These are phyloP conservation scores for Suillus alpinus DNA, from an alignment of 768 basidiomycete genomes.

Conservation along the genomic window DNA sequence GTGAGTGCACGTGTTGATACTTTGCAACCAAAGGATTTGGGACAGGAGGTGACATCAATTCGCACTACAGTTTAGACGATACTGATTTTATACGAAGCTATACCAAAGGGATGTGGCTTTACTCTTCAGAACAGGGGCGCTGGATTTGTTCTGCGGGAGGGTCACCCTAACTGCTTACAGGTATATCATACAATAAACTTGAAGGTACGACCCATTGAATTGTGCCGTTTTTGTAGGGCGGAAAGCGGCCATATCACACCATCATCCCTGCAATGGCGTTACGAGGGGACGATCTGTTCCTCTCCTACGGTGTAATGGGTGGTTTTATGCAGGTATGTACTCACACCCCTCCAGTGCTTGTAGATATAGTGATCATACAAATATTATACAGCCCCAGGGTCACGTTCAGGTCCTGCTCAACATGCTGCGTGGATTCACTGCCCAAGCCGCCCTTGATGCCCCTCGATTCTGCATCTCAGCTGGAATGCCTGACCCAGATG, in stretches of 20 bases:
- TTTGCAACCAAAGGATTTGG: slow-evolving; percentile 67
- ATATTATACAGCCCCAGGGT: slow-evolving; percentile 72
- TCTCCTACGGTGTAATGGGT: slow-evolving; percentile 91
- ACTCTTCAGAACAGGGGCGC: slow-evolving; percentile 93
- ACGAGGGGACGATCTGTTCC: slow-evolving; percentile 75
- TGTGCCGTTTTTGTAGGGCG: slow-evolving; percentile 43
- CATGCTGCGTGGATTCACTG: slow-evolving; percentile 80
- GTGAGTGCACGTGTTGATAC: neutral
- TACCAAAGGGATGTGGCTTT: slow-evolving; percentile 94
- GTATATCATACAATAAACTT: slow-evolving; percentile 33
- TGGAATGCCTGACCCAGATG: slow-evolving; percentile 62
- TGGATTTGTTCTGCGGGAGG: slow-evolving; percentile 75
- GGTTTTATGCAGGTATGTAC: slow-evolving; percentile 75
- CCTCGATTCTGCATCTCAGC: slow-evolving; percentile 96
- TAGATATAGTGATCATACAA: neutral
- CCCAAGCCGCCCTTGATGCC: slow-evolving; percentile 89
- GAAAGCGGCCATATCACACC: slow-evolving; percentile 89
- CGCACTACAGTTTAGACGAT: no score
- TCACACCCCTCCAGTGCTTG: neutral
- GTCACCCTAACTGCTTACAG: slow-evolving; percentile 82
- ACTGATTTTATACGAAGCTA: slow-evolving; percentile 42
- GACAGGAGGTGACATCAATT: slow-evolving; percentile 58
- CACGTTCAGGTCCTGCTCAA: slow-evolving; percentile 94
- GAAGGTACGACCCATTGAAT: neutral
- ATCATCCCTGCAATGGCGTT: slow-evolving; percentile 91